A percentile compares a stretch with the other conserved stretches of the same genome.
Evolutionary conservation across 768 basidiomycete species (phyloP).

Genomic region (Suillus bovinus): DNA sequence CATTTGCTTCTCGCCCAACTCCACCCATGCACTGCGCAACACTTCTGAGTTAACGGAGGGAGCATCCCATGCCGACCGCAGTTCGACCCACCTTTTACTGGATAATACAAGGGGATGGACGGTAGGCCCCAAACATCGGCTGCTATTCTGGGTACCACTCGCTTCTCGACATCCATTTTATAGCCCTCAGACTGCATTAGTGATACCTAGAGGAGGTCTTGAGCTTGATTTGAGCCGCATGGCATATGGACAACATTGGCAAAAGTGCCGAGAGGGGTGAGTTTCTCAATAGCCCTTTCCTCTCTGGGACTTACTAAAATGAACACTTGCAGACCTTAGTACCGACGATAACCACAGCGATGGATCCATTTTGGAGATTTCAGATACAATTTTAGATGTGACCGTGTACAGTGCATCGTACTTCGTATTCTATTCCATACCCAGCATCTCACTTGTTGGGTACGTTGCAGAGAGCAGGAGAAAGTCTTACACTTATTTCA

Average conservation of each 20-base stretch:
- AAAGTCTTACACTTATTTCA: no score
- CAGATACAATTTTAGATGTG: neutral
- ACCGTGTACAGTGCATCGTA: neutral
- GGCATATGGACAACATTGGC: neutral
- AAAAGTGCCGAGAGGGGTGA: neutral
- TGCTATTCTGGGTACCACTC: no score
- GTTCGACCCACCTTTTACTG: neutral
- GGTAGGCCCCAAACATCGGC: no score
- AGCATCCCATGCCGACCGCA: neutral
- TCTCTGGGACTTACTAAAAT: no score
- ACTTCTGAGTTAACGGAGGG: neutral
- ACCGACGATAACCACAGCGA: no score
- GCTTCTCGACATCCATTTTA: neutral
- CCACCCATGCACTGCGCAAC: neutral
- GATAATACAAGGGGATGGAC: no score
- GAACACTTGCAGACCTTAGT: no score
- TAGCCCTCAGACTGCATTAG: neutral
- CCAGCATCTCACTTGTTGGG: no score
- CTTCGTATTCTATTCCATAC: neutral
- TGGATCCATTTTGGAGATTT: neutral
- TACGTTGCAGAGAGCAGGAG: no score
- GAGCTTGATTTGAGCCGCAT: neutral
- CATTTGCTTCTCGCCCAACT: neutral
- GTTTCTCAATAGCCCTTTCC: neutral
- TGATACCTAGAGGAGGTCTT: neutral